These are phyloP conservation scores for Phytomonas serpens DNA, from an alignment of 208 protist genomes.

Conservation along the genomic window DNA sequence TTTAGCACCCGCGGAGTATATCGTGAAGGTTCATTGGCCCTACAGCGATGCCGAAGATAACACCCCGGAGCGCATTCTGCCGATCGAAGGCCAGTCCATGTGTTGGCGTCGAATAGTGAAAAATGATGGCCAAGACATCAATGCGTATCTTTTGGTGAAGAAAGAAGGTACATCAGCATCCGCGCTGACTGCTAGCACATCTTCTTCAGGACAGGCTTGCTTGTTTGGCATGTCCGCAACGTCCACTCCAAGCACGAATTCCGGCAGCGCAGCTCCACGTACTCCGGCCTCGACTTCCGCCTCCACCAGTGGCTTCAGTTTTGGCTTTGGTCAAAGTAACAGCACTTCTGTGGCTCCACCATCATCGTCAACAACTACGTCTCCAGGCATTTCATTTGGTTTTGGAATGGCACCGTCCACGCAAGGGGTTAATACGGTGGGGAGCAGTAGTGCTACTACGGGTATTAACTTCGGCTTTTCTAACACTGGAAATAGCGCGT, in stretches of 20 bases:
- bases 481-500: background rate
- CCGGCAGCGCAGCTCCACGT: background rate
- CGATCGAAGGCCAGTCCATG: constrained; percentile 59
- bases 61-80: constrained; percentile 76
- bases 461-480: constrained; percentile 5
- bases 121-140: constrained; percentile 62
- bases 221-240: constrained; percentile 28
- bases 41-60: constrained; percentile 85
- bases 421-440: background rate
- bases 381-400: background rate
- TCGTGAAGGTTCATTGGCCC: constrained; percentile 82
- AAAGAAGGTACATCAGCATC: constrained; percentile 4
- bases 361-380: background rate
- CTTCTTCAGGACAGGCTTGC: constrained; percentile 13
- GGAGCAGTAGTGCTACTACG: background rate
- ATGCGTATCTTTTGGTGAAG: constrained; percentile 63
- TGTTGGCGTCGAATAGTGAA: constrained; percentile 68
- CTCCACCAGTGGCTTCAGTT: constrained; percentile 20
- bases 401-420: background rate
- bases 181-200: constrained; percentile 7
- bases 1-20: constrained; percentile 66
- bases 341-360: background rate
- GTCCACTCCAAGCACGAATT: background rate
- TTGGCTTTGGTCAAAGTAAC: constrained; percentile 16
- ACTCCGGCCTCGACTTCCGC: background rate